A percentile compares a stretch with the other conserved stretches of the same genome.
phyloP scores from a whole-genome alignment of 2,329 filamentous ascomycete genomes.

The Diaporthe sp. region DNA sequence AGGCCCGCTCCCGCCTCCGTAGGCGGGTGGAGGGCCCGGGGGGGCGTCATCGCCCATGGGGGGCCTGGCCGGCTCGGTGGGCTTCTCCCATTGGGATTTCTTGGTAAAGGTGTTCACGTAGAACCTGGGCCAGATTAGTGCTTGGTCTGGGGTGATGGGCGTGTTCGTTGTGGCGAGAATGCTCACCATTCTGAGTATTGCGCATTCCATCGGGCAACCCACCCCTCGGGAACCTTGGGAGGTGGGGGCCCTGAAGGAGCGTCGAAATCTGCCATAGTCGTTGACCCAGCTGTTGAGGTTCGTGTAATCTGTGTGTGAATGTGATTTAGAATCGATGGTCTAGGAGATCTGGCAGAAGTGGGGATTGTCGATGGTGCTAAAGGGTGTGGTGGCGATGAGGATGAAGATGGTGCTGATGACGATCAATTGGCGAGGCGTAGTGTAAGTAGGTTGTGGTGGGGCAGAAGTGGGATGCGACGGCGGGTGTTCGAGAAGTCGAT shows the following conservation, averaged over 20 bases:
- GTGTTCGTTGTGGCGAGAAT: not conserved
- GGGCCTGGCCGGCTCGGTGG: constrained; percentile 70
- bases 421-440: constrained; percentile 14
- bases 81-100: constrained; percentile 90
- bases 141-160: not conserved
- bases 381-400: not conserved
- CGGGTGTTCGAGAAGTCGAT: constrained; percentile 1
- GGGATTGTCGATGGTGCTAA: not conserved
- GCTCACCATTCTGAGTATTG: constrained; percentile 82
- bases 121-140: constrained; percentile 68
- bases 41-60: constrained; percentile 57
- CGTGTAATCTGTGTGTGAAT: not conserved
- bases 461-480: constrained; percentile 28
- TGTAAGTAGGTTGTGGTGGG: constrained; percentile 26
- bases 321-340: not conserved
- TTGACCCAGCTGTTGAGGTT: not conserved
- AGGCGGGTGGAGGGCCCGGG: constrained; percentile 74
- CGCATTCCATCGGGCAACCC: constrained; percentile 86
- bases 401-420: constrained; percentile 5
- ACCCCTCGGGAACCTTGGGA: constrained; percentile 78
- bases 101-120: constrained; percentile 92
- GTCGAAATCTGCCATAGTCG: constrained; percentile 63
- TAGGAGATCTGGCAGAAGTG: no score
- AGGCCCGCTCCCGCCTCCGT: constrained; percentile 60
- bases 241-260: constrained; percentile 66